phyloP scores from a whole-genome alignment of 1,284 basidiomycete genomes.

The Somion occarium region DNA sequence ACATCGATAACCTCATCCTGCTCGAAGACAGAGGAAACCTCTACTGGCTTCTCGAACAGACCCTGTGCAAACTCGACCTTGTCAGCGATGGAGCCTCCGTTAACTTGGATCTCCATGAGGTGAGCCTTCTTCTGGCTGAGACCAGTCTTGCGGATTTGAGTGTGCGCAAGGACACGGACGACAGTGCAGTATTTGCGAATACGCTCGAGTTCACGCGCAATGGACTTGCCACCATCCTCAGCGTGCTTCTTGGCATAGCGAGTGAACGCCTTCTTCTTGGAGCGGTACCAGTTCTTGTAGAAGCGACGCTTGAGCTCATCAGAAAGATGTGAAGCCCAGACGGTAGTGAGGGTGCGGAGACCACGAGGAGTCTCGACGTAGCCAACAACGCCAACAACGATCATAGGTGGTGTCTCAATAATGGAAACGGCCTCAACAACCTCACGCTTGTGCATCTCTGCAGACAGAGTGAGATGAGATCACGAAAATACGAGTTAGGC shows the following conservation, averaged over 20 bases:
- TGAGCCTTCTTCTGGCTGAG: constrained; percentile 99
- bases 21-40: constrained; percentile 86
- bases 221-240: constrained; percentile 90
- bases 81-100: constrained; percentile 95
- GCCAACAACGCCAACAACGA: constrained; percentile 97
- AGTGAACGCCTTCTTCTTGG: constrained; percentile 99
- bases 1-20: constrained; percentile 97
- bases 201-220: constrained; percentile 95
- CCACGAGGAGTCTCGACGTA: constrained; percentile 99
- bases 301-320: constrained; percentile 97
- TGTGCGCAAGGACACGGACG: constrained; percentile 98
- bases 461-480: constrained; percentile 7
- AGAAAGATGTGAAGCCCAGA: constrained; percentile 80
- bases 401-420: constrained; percentile 96
- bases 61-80: constrained; percentile 97
- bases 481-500: constrained; percentile 3
- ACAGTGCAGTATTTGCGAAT: constrained; percentile 99
- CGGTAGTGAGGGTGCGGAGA: constrained; percentile 83
- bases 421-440: constrained; percentile 97
- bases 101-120: constrained; percentile 99
- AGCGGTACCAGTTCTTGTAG: constrained; percentile 99
- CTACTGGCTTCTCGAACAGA: constrained; percentile 96
- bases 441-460: constrained; percentile 99
- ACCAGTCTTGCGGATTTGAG: constrained; percentile 97
- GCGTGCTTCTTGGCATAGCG: constrained; percentile 99